phyloP scores from a whole-genome alignment of 1,139 yeast genomes.

The Pichia sp. region DNA sequence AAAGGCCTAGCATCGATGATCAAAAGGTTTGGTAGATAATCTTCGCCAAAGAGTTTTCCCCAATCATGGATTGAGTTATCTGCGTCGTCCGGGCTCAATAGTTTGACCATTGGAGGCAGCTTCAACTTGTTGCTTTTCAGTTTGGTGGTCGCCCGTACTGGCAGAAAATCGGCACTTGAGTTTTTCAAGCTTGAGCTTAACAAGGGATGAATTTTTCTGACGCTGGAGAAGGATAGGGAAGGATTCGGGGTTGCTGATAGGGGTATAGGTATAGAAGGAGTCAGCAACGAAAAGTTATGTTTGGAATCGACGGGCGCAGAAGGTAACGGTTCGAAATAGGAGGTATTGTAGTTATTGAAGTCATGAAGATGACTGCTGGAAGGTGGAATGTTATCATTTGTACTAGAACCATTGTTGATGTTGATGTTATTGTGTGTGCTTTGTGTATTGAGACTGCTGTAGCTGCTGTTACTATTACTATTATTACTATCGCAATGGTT shows the following conservation, averaged over 20 bases:
- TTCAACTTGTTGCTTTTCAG: constrained; percentile 23
- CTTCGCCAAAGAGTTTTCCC: constrained; percentile 22
- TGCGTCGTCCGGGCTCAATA: constrained; percentile 19
- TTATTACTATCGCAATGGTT: background rate
- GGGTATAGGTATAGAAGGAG: constrained; percentile 1
- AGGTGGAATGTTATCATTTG: background rate
- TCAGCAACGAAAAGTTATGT: constrained; percentile 8
- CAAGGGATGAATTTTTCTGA: background rate
- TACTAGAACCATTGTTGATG: background rate
- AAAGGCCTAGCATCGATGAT: constrained; percentile 50
- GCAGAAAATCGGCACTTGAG: constrained; percentile 11
- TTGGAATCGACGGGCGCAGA: constrained; percentile 14
- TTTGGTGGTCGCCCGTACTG: constrained; percentile 19
- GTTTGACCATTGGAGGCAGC: constrained; percentile 24
- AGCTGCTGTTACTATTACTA: background rate
- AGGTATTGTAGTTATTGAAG: background rate
- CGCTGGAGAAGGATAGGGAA: background rate
- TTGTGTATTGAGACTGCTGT: background rate
- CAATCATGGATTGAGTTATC: constrained; percentile 17
- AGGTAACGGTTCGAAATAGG: constrained; percentile 6
- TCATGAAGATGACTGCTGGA: background rate
- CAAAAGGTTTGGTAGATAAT: constrained; percentile 32
- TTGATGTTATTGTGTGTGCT: background rate
- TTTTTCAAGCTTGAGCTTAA: background rate
- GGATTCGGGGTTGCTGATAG: background rate